phyloP scores from a whole-genome alignment of 257 asterid genomes.

The Knoxia roxburghii region DNA sequence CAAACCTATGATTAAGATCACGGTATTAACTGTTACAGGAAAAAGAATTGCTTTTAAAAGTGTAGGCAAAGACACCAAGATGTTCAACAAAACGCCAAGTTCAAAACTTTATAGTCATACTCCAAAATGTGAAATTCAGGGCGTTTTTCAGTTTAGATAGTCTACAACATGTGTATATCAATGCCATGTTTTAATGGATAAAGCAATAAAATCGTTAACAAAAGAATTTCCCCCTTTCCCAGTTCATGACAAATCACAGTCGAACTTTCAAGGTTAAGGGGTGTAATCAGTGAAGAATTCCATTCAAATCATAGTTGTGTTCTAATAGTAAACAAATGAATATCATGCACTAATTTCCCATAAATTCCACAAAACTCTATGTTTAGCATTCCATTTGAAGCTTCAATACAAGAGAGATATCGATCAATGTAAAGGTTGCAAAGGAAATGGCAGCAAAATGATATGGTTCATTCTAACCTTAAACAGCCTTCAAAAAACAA shows the following conservation, averaged over 20 bases:
- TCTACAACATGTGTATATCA: not conserved
- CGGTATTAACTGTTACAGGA: not conserved
- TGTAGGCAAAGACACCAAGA: not conserved
- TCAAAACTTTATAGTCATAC: not conserved
- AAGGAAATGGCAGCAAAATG: not conserved
- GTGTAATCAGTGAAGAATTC: too few species aligned
- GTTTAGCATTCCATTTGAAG: not conserved
- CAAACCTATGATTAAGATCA: not conserved
- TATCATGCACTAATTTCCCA: not conserved
- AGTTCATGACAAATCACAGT: too few species aligned
- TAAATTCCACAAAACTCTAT: not conserved
- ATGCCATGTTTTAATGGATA: not conserved
- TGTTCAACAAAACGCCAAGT: not conserved
- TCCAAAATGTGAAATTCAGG: not conserved
- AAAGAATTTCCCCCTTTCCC: not conserved
- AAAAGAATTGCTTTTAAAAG: not conserved
- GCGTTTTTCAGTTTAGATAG: not conserved
- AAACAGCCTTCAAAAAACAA: constrained; percentile 92
- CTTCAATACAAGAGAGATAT: not conserved
- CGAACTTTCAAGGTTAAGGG: not conserved
- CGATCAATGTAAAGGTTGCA: not conserved
- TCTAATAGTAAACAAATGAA: not conserved
- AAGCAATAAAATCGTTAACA: not conserved
- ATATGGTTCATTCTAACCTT: constrained; percentile 42
- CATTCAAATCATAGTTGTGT: too few species aligned